A percentile compares a stretch with the other conserved stretches of the same genome.
Conservation (phyloP, 768 basidiomycete species). For the Panaeolus papilionaceus region DNA sequence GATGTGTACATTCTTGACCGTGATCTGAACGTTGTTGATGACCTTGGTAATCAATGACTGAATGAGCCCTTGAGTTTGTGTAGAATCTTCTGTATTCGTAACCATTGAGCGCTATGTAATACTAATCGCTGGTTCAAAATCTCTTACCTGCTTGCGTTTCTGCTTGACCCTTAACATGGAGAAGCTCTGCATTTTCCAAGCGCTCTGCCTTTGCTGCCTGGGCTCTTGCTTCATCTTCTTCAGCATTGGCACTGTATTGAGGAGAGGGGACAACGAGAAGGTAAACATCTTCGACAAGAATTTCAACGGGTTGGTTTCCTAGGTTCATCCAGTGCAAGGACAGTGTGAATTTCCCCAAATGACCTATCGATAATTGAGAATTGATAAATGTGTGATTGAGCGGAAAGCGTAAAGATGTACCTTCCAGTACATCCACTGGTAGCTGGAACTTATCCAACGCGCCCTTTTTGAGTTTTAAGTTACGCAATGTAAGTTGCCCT, state of each 20-base stretch:
- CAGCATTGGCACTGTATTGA: constrained; percentile 69
- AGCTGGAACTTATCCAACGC: constrained; percentile 95
- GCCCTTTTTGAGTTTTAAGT: constrained; percentile 89
- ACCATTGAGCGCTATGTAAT: background rate
- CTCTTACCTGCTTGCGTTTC: constrained; percentile 54
- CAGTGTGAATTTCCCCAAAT: constrained; percentile 85
- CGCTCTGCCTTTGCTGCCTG: constrained; percentile 91
- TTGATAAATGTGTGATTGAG: background rate
- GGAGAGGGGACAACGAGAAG: constrained; percentile 88
- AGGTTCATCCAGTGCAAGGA: constrained; percentile 91
- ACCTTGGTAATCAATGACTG: constrained; percentile 87
- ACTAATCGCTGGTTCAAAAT: background rate
- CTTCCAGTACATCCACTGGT: constrained; percentile 95
- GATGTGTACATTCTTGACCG: constrained; percentile 93
- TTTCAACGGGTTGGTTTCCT: constrained; percentile 88
- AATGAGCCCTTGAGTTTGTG: constrained; percentile 86
- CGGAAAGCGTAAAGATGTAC: constrained; percentile 41
- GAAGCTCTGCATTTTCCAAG: constrained; percentile 84
- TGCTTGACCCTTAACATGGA: constrained; percentile 69
- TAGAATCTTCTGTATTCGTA: constrained; percentile 42
- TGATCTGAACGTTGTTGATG: constrained; percentile 95
- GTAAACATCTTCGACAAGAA: constrained; percentile 93
- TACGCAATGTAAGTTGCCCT: constrained; percentile 82
- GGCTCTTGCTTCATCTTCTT: constrained; percentile 83
- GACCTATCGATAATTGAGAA: constrained; percentile 50